Percentiles rank a stretch among this genome's conserved stretches.
These are phyloP conservation scores for Alternaria sp. DNA, from an alignment of 2,329 filamentous ascomycete species.

Conservation along the genomic window DNA sequence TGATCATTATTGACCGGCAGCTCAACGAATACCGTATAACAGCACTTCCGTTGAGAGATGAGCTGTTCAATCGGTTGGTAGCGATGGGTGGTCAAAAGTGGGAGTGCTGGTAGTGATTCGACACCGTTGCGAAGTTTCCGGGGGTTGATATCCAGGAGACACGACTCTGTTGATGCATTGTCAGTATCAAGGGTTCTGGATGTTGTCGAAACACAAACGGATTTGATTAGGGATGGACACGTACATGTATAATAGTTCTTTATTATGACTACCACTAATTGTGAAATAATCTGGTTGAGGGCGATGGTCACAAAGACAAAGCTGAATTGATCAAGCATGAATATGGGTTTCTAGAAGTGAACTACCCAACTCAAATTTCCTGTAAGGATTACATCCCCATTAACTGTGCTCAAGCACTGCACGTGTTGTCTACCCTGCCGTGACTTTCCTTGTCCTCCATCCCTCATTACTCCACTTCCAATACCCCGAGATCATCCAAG, in stretches of 20 bases:
- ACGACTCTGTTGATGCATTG: background rate
- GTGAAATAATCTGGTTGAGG: background rate
- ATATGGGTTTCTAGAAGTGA: background rate
- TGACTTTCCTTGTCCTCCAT: background rate
- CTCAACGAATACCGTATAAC: constrained; percentile 70
- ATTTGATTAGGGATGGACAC: background rate
- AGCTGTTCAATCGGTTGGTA: constrained; percentile 81
- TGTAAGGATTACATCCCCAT: background rate
- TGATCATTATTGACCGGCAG: constrained; percentile 69
- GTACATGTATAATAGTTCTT: constrained; percentile 8
- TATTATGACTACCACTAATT: background rate
- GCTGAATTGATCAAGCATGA: background rate
- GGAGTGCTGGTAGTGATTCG: constrained; percentile 70
- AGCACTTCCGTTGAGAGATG: constrained; percentile 75
- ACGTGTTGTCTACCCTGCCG: background rate
- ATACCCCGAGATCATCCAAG: constrained; percentile 1
- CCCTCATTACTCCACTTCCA: background rate
- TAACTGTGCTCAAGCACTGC: background rate
- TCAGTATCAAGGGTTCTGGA: constrained; percentile 3
- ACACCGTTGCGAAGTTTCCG: background rate
- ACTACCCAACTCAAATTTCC: background rate
- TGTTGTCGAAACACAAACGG: background rate
- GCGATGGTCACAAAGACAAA: background rate
- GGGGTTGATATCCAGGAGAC: background rate
- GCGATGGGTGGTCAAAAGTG: constrained; percentile 84